Percentiles rank a stretch among this genome's conserved stretches.
phyloP scores from a whole-genome alignment of 768 basidiomycete genomes.

The Lactifluus echinatus region DNA sequence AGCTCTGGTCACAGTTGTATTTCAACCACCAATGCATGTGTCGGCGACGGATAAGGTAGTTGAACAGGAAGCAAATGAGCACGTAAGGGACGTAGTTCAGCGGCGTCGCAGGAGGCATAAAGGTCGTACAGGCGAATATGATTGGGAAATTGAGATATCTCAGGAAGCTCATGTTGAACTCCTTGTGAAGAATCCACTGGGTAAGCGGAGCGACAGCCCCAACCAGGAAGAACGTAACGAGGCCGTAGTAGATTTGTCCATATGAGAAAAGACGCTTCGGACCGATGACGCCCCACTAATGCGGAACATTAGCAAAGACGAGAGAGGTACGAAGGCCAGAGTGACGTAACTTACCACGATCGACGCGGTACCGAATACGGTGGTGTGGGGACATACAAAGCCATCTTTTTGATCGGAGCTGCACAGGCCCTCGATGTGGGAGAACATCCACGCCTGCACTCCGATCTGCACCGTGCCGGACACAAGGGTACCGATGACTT shows the following conservation, averaged over 20 bases:
- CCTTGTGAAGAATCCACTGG: slow-evolving; percentile 38
- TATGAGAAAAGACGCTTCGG: slow-evolving; percentile 35
- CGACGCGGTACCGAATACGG: slow-evolving; percentile 72
- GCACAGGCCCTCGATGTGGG: slow-evolving; percentile 58
- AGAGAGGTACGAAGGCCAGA: background rate
- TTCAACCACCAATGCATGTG: slow-evolving; percentile 34
- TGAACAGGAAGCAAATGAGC: slow-evolving; percentile 32
- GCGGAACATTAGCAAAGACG: background rate
- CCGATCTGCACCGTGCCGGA: slow-evolving; percentile 68
- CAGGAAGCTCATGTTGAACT: slow-evolving; percentile 22
- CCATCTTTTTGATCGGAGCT: slow-evolving; percentile 41
- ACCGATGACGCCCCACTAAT: slow-evolving; percentile 58
- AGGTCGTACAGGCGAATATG: slow-evolving; percentile 33
- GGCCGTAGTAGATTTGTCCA: slow-evolving; percentile 21
- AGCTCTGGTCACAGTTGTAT: slow-evolving; percentile 28
- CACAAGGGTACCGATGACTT: slow-evolving; percentile 57
- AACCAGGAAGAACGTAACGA: slow-evolving; percentile 73
- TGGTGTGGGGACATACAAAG: slow-evolving; percentile 62
- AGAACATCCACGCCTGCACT: slow-evolving; percentile 73
- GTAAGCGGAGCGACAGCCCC: slow-evolving; percentile 55
- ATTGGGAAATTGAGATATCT: slow-evolving; percentile 55
- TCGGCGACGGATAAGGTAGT: slow-evolving; percentile 31
- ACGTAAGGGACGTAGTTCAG: slow-evolving; percentile 34
- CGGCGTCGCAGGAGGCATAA: slow-evolving; percentile 36
- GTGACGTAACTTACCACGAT: slow-evolving; percentile 46